phyloP scores from a whole-genome alignment of 768 basidiomycete genomes.

The Harrya chromipes region DNA sequence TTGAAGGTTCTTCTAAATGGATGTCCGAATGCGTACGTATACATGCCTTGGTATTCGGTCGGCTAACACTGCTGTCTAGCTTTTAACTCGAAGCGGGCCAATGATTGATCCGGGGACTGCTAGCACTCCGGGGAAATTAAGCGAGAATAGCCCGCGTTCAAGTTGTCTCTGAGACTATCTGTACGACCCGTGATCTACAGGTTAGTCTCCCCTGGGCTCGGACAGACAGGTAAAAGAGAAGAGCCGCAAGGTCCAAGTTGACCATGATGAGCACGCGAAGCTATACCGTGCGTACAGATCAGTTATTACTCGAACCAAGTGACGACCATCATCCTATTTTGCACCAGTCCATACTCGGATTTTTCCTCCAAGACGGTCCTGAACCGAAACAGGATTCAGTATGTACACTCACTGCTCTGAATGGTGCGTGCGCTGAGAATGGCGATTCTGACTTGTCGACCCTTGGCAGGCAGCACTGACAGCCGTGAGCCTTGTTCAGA shows the following conservation, averaged over 20 bases:
- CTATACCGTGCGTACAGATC: conserved; percentile 17
- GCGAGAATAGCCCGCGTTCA: no score
- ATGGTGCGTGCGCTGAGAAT: no score
- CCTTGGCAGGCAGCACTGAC: no score
- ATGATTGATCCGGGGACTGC: no score
- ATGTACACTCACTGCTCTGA: not conserved
- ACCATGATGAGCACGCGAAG: conserved; percentile 9
- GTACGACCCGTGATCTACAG: not conserved
- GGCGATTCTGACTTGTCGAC: no score
- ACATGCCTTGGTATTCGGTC: no score
- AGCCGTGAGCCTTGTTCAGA: conserved; percentile 11
- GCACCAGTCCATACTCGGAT: conserved; percentile 8
- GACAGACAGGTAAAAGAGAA: not conserved
- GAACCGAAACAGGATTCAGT: conserved; percentile 9
- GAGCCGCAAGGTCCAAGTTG: not conserved
- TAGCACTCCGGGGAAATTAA: no score
- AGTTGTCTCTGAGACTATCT: no score
- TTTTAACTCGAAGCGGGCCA: no score
- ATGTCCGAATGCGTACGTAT: no score
- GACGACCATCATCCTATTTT: not conserved
- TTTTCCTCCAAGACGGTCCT: conserved; percentile 24
- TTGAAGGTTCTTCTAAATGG: no score
- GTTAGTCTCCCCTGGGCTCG: not conserved
- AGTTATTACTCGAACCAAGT: not conserved
- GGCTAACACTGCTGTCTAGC: no score